These are phyloP conservation scores for Fraxinus albicans DNA, from an alignment of 305 asterid species.

Conservation along the genomic window DNA sequence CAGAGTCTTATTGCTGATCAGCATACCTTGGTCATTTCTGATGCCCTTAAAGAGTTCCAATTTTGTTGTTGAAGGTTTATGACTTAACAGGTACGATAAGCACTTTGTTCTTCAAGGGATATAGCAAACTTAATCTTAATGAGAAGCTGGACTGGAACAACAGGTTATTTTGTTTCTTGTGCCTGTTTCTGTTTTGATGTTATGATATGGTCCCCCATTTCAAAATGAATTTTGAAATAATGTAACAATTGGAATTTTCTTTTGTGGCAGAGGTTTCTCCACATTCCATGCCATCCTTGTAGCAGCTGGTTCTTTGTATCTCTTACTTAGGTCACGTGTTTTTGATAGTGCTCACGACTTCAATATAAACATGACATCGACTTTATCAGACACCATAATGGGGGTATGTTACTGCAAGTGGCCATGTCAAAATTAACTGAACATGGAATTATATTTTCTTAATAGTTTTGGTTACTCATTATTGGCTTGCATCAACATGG, in stretches of 20 bases:
- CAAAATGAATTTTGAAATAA: background rate
- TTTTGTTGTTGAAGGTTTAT: conserved; percentile 64
- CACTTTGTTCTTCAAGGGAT: conserved; percentile 51
- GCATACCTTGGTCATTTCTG: conserved; percentile 25
- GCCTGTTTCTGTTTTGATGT: conserved; percentile 1
- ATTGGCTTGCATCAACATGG: conserved; percentile 3
- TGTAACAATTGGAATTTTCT: background rate
- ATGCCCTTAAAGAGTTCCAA: conserved; percentile 24
- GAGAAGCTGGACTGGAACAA: conserved; percentile 83
- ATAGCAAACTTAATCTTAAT: conserved; percentile 54
- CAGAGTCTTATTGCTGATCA: background rate
- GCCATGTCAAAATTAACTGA: background rate
- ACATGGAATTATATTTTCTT: background rate
- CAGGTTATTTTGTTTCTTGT: conserved; percentile 43
- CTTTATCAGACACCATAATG: conserved; percentile 63
- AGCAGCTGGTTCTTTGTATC: conserved; percentile 62
- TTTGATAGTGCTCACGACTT: conserved; percentile 46
- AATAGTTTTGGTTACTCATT: conserved; percentile 2
- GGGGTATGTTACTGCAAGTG: conserved; percentile 52
- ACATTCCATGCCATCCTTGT: conserved; percentile 81
- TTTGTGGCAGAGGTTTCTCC: conserved; percentile 79
- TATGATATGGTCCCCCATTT: background rate
- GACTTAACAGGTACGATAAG: conserved; percentile 70
- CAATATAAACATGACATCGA: conserved; percentile 54
- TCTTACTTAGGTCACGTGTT: conserved; percentile 59